These are phyloP conservation scores for Epichloe glyceriae DNA, from an alignment of 2,329 filamentous ascomycete species.

Conservation along the genomic window DNA sequence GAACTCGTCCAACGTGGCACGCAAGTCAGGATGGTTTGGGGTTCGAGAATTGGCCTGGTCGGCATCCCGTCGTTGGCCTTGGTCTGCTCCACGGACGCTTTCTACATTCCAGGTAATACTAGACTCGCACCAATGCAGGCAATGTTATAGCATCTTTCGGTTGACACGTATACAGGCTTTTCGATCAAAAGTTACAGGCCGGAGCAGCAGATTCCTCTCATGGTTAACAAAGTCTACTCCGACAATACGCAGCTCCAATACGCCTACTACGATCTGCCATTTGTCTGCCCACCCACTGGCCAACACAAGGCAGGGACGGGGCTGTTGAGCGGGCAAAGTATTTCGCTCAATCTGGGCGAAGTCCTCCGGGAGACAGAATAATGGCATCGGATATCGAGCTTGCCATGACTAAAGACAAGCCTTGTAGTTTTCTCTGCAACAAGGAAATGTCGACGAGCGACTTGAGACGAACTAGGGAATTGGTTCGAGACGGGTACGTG, in stretches of 20 bases:
- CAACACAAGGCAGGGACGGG: slow-evolving; percentile 50
- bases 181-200: slow-evolving; percentile 71
- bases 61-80: slow-evolving; percentile 31
- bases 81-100: slow-evolving; percentile 38
- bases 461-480: slow-evolving; percentile 52
- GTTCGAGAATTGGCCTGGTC: slow-evolving; percentile 21
- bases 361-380: slow-evolving; percentile 81
- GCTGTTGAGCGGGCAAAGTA: slow-evolving; percentile 61
- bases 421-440: slow-evolving; percentile 62
- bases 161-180: slow-evolving; percentile 42
- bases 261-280: slow-evolving; percentile 79
- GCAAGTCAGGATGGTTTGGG: slow-evolving; percentile 9
- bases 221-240: slow-evolving; percentile 86
- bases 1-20: neutral
- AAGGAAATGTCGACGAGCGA: slow-evolving; percentile 50
- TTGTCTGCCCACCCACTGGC: slow-evolving; percentile 70
- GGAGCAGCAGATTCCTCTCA: slow-evolving; percentile 65
- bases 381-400: slow-evolving; percentile 74
- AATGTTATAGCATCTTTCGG: neutral
- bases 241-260: slow-evolving; percentile 85
- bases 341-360: slow-evolving; percentile 75
- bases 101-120: slow-evolving; percentile 70
- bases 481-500: slow-evolving; percentile 72
- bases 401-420: slow-evolving; percentile 60
- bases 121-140: neutral